phyloP scores from a whole-genome alignment of 2,329 filamentous ascomycete species.

The Leptographium procerum region DNA sequence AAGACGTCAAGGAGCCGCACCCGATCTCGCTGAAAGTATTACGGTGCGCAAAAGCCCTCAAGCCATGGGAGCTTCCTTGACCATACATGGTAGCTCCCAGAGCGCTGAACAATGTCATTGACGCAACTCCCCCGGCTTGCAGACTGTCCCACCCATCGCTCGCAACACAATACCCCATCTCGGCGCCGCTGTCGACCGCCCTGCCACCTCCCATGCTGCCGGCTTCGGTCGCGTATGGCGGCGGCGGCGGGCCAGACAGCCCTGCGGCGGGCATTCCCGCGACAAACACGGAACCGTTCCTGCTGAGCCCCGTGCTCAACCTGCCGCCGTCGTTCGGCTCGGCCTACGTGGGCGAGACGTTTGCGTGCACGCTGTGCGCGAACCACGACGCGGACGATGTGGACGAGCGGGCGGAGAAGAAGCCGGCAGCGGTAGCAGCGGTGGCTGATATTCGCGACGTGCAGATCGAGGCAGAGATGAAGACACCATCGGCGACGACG shows the following conservation, averaged over 20 bases:
- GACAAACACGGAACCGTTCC: slow-evolving; percentile 41
- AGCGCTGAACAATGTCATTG: not conserved
- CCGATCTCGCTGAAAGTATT: slow-evolving; percentile 69
- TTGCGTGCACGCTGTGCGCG: slow-evolving; percentile 89
- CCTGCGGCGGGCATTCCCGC: slow-evolving; percentile 10
- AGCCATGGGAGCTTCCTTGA: too few relatives aligned
- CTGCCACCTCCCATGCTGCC: slow-evolving; percentile 38
- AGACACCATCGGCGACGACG: slow-evolving; percentile 56
- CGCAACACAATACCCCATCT: slow-evolving; percentile 55
- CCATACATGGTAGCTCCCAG: not conserved
- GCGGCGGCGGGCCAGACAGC: not conserved
- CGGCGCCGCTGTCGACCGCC: slow-evolving; percentile 28
- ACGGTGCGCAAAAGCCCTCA: slow-evolving; percentile 35
- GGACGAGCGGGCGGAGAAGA: not conserved
- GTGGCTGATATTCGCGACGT: slow-evolving; percentile 58
- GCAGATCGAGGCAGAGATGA: slow-evolving; percentile 84
- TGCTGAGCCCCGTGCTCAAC: slow-evolving; percentile 58
- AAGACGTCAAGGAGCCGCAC: slow-evolving; percentile 63
- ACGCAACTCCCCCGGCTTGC: not conserved
- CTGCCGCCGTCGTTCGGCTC: slow-evolving; percentile 86
- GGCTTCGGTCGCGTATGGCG: slow-evolving; percentile 63
- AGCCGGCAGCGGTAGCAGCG: slow-evolving; percentile 9
- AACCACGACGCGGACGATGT: slow-evolving; percentile 58
- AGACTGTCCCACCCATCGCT: slow-evolving; percentile 72
- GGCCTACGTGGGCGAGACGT: slow-evolving; percentile 90